phyloP scores from a whole-genome alignment of 331 rosid genomes.

The Quercus phellos region DNA sequence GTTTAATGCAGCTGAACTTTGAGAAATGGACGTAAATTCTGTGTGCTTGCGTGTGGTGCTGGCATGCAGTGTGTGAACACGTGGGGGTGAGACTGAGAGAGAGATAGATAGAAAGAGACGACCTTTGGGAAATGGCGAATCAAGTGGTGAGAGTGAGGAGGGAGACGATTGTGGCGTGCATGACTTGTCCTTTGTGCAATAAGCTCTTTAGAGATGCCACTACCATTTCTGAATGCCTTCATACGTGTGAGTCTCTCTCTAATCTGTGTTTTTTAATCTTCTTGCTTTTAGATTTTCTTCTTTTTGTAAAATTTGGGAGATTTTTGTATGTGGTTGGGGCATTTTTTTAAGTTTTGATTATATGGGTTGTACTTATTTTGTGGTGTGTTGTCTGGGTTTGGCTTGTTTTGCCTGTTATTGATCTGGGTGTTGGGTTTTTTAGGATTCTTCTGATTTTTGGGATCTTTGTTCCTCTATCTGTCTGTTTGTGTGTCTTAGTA shows the following conservation, averaged over 20 bases:
- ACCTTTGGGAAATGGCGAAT: constrained; percentile 53
- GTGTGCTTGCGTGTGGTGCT: constrained; percentile 2
- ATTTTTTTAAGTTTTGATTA: constrained; percentile 1
- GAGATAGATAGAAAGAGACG: too few relatives aligned
- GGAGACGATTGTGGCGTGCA: constrained; percentile 75
- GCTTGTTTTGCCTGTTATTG: constrained; percentile 22
- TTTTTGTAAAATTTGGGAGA: constrained; percentile 26
- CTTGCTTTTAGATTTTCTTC: constrained; percentile 3
- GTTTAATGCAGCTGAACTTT: constrained; percentile 41
- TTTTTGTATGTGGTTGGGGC: background rate
- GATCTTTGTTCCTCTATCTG: constrained; percentile 27
- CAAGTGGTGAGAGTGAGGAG: constrained; percentile 58
- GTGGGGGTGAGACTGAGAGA: constrained; percentile 32
- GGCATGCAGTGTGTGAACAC: constrained; percentile 70
- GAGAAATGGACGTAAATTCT: constrained; percentile 64
- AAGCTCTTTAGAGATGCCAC: constrained; percentile 77
- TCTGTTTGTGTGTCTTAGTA: background rate
- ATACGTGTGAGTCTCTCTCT: constrained; percentile 67
- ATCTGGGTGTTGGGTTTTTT: constrained; percentile 23
- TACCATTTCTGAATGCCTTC: constrained; percentile 91
- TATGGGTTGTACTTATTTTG: constrained; percentile 25
- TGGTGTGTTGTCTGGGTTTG: constrained; percentile 34
- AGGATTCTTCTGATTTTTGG: constrained; percentile 28
- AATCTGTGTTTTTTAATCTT: constrained; percentile 12
- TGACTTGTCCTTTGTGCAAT: constrained; percentile 84